These are phyloP conservation scores for Tagetes erecta DNA, from an alignment of 129 eudicot species.

Conservation along the genomic window DNA sequence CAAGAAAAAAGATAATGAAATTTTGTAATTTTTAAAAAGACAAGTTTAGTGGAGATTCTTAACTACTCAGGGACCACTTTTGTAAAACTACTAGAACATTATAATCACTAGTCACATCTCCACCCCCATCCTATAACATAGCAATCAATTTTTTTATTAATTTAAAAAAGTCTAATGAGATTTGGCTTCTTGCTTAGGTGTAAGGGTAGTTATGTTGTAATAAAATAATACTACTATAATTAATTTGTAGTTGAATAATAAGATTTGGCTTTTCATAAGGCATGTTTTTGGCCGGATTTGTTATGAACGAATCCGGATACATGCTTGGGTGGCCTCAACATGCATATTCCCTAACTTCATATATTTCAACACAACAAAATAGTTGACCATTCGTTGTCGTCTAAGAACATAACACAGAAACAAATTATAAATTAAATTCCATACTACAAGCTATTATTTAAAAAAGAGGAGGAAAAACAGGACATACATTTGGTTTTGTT, in stretches of 20 bases:
- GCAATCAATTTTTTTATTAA: background rate
- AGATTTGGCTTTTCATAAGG: background rate
- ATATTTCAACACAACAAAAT: constrained; percentile 11
- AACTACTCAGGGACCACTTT: constrained; percentile 30
- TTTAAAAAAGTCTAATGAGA: constrained; percentile 9
- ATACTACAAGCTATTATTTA: constrained; percentile 2
- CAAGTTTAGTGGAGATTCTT: constrained; percentile 17
- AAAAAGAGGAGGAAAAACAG: constrained; percentile 17
- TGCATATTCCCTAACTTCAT: constrained; percentile 3
- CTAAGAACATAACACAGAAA: constrained; percentile 20
- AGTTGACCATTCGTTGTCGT: background rate
- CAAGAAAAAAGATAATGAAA: background rate
- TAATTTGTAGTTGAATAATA: constrained; percentile 15
- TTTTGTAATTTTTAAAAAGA: background rate
- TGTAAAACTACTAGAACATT: constrained; percentile 10
- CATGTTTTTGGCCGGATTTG: background rate
- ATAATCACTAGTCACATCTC: constrained; percentile 9
- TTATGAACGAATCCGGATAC: background rate
- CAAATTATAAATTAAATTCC: constrained; percentile 1
- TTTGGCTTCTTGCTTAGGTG: constrained; percentile 27
- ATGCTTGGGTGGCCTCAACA: constrained; percentile 10
- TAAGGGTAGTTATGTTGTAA: constrained; percentile 23
- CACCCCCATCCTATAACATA: constrained; percentile 9
- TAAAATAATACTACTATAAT: background rate
- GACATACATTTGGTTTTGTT: constrained; percentile 65